Percentiles rank a stretch among this genome's conserved stretches.
Evolutionary conservation across 139 green algal species (phyloP).

Genomic region (Spirogloea muscicola): DNA sequence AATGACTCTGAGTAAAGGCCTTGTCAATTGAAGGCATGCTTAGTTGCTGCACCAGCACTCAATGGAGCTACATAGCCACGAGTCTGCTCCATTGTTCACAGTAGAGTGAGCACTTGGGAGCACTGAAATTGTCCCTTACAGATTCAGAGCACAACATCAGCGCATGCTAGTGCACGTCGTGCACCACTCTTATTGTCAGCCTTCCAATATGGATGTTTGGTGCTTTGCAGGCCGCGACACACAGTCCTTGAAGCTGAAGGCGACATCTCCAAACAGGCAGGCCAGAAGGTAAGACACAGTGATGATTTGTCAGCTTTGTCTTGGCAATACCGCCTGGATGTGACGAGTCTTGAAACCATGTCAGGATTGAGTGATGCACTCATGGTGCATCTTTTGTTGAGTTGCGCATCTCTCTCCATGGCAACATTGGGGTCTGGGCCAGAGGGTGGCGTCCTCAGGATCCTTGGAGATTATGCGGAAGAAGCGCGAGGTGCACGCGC

Average conservation of each 20-base stretch:
- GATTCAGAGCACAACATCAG: background rate
- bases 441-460: background rate
- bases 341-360: background rate
- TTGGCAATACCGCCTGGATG: too few relatives aligned
- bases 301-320: too few relatives aligned
- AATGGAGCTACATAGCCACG: background rate
- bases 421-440: too few relatives aligned
- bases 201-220: background rate
- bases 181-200: too few relatives aligned
- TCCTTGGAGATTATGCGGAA: constrained; percentile 18
- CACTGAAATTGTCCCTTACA: background rate
- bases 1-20: background rate
- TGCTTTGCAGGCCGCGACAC: constrained; percentile 27
- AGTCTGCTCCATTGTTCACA: background rate
- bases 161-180: too few relatives aligned
- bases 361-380: background rate
- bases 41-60: background rate
- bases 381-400: background rate
- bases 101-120: background rate
- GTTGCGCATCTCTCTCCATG: too few relatives aligned
- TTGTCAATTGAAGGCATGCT: background rate
- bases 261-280: constrained; percentile 19
- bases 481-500: constrained; percentile 9
- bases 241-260: constrained; percentile 39
- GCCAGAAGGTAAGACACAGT: background rate